Evolutionary conservation across 495 filamentous ascomycete species (phyloP).

Genomic region (Trichocladium uniseriatum): DNA sequence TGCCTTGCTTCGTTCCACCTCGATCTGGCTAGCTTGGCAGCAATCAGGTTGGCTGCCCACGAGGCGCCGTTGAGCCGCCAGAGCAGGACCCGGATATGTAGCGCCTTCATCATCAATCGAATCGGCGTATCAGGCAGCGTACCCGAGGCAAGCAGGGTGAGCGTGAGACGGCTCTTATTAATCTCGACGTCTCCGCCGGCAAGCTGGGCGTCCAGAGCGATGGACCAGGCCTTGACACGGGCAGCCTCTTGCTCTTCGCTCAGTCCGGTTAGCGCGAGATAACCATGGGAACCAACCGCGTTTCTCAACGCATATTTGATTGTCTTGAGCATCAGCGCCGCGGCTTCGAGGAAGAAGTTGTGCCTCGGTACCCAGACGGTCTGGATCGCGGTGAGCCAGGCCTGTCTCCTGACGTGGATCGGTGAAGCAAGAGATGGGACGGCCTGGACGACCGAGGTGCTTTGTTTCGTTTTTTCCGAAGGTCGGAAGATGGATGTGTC

Average conservation of each 20-base stretch:
- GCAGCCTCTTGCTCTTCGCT: slow-evolving; percentile 80
- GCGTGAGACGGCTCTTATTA: slow-evolving; percentile 72
- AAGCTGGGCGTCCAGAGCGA: slow-evolving; percentile 88
- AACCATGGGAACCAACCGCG: slow-evolving; percentile 63
- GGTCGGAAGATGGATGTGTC: slow-evolving; percentile 38
- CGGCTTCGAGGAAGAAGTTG: slow-evolving; percentile 73
- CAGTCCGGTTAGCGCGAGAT: slow-evolving; percentile 66
- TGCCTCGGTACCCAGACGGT: slow-evolving; percentile 89
- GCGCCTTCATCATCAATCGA: slow-evolving; percentile 81
- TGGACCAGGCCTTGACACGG: slow-evolving; percentile 85
- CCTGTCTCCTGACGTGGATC: slow-evolving; percentile 75
- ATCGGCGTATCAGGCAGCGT: slow-evolving; percentile 78
- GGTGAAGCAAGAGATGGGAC: slow-evolving; percentile 69
- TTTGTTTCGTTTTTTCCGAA: slow-evolving; percentile 27
- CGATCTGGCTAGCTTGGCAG: slow-evolving; percentile 51
- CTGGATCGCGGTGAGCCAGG: slow-evolving; percentile 92
- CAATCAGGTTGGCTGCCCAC: slow-evolving; percentile 42
- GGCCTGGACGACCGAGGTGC: slow-evolving; percentile 34
- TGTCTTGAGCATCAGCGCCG: slow-evolving; percentile 69
- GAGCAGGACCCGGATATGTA: slow-evolving; percentile 81
- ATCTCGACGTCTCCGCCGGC: slow-evolving; percentile 89
- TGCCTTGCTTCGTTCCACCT: slow-evolving; percentile 75
- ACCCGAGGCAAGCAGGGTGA: slow-evolving; percentile 81
- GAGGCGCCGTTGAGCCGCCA: slow-evolving; percentile 53
- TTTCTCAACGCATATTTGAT: slow-evolving; percentile 74